A percentile compares a stretch with the other conserved stretches of the same genome.
phyloP scores from a whole-genome alignment of 257 asterid species.

The Linderniella brevidens region DNA sequence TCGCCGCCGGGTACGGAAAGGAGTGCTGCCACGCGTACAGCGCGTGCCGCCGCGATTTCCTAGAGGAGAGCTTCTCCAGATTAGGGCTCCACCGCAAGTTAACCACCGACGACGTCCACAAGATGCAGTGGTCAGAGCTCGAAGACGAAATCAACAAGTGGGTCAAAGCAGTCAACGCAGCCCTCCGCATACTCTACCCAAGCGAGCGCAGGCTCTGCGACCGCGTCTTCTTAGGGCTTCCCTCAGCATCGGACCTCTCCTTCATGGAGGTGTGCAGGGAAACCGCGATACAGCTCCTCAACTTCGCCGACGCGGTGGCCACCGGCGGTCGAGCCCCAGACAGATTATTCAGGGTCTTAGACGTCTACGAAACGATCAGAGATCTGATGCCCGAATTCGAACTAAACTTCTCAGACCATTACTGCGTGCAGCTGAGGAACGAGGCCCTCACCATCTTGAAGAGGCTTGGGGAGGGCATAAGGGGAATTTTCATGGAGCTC shows the following conservation, averaged over 20 bases:
- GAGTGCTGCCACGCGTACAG: conserved; percentile 56
- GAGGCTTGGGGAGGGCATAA: conserved; percentile 67
- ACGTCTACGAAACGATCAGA: conserved; percentile 66
- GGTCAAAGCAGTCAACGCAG: conserved; percentile 47
- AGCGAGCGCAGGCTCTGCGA: conserved; percentile 72
- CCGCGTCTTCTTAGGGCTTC: conserved; percentile 39
- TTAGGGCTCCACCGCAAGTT: conserved; percentile 44
- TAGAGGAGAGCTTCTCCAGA: conserved; percentile 31
- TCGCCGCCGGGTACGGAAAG: conserved; percentile 39
- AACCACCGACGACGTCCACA: conserved; percentile 63
- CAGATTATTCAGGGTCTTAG: conserved; percentile 69
- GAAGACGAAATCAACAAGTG: conserved; percentile 78
- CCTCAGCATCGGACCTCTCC: conserved; percentile 46
- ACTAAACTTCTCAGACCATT: conserved; percentile 42
- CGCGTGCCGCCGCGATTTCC: conserved; percentile 32
- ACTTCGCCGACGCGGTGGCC: conserved; percentile 72
- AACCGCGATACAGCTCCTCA: conserved; percentile 44
- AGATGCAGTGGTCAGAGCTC: conserved; percentile 60
- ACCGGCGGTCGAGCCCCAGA: conserved; percentile 71
- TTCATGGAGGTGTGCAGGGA: conserved; percentile 62
- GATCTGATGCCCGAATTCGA: conserved; percentile 75
- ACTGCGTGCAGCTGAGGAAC: conserved; percentile 31
- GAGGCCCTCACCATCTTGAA: conserved; percentile 53
- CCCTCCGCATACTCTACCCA: conserved; percentile 49
- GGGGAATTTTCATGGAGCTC: conserved; percentile 66